Base-by-base conservation (phyloP, 2,329 filamentous ascomycete genomes). In the Phialemonium atrogriseum region DNA sequence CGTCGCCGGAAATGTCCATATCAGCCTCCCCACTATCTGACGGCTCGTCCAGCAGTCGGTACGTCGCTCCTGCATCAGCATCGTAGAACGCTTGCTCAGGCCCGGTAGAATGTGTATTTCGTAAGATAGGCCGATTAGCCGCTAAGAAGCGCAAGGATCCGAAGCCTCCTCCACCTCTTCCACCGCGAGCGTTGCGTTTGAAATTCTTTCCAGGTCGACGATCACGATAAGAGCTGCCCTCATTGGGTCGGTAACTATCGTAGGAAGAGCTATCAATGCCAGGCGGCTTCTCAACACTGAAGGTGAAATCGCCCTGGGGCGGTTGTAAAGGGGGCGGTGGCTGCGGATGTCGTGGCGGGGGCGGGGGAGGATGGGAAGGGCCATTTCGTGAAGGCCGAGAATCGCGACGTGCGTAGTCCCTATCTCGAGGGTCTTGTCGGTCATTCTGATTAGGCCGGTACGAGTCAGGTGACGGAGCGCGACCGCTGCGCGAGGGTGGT, bases 1-100 rank as follows among this genome's bases (percentile, higher is more conserved):
- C 61, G 24, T 60, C 57, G 20, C 69, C 70, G 0, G 74, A 78
- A 5, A 77, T 70, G 26, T 79, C 74, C 74, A 80, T 80, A 3
- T 67, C 74, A 10, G 73, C 64, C 50, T 80, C 75, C 29, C 73
- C 70, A 39, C 74, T 76, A 41, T 80, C 74, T 0, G 74, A 77
- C 16, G 80, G 53, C 11, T 77, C 68, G 20, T 75, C 69, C 5
- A 77, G 30, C 21, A 68, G 51, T 30, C 66, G 62, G 44, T 70
- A 80, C 26, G 68, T 76, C 10, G 63, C 62, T 5, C 60, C 59
- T 2, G 52, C 60, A 3, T 62, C 55, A 6, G 48, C 53, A 34
- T 69, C 60, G 9, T 62, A 63, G 12, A 73, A 55, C 24, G 63
- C 60, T 25, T 69, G 59, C 27, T 68, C 61, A 0, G 62, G 54